Conservation (phyloP, 805 yeast species). For the Blastobotrys chiropterorum region DNA sequence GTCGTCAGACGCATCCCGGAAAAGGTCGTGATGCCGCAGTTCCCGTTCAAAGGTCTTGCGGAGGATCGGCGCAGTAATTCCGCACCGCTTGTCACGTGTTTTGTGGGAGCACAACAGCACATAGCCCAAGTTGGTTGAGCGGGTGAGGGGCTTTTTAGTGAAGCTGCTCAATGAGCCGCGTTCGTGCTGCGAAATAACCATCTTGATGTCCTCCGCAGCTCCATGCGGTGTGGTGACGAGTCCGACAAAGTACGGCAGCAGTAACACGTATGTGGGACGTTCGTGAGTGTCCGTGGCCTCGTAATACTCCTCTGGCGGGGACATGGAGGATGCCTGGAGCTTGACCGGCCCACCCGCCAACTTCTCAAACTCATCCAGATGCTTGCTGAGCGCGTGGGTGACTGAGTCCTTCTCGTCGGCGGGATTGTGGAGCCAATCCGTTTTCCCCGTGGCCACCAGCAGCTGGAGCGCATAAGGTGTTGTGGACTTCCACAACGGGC, state of each 20-base stretch:
- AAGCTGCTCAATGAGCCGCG: conserved; percentile 24
- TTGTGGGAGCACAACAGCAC: conserved; percentile 82
- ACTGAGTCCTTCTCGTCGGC: conserved; percentile 42
- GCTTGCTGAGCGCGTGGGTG: conserved; percentile 36
- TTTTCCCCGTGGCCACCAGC: conserved; percentile 74
- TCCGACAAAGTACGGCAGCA: conserved; percentile 74
- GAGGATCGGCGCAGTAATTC: conserved; percentile 88
- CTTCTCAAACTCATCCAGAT: conserved; percentile 6
- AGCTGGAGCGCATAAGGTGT: conserved; percentile 65
- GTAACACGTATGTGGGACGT: conserved; percentile 50
- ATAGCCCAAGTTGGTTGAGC: conserved; percentile 9
- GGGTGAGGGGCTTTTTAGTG: not conserved
- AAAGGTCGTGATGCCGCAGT: conserved; percentile 62
- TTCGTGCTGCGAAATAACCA: conserved; percentile 40
- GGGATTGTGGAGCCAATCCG: conserved; percentile 82
- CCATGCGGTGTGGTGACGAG: conserved; percentile 42
- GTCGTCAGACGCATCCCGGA: conserved; percentile 71
- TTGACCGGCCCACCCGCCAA: conserved; percentile 35
- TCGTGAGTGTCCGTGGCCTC: conserved; percentile 35
- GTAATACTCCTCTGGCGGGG: conserved; percentile 37
- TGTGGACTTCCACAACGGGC: conserved; percentile 63
- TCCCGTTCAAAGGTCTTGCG: conserved; percentile 69
- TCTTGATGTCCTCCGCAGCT: conserved; percentile 37
- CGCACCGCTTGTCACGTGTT: conserved; percentile 90
- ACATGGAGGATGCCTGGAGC: conserved; percentile 50